Percentiles rank a stretch among this genome's conserved stretches.
These are phyloP conservation scores for Lachancea quebecensis DNA, from an alignment of 805 yeast genomes.

Conservation along the genomic window DNA sequence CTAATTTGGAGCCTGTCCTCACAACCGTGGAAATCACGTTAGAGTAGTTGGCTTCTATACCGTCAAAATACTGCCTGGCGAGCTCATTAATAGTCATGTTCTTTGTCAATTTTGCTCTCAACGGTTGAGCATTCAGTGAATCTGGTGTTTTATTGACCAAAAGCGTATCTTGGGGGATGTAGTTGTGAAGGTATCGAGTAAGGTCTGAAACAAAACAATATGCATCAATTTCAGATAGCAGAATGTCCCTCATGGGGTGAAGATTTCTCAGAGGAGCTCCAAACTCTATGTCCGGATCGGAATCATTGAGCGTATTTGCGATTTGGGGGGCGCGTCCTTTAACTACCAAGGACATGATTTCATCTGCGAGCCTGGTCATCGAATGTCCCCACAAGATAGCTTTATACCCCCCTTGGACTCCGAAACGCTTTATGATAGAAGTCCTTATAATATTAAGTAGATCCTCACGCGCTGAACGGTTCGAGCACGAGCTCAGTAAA, in stretches of 20 bases:
- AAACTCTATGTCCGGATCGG: conserved; percentile 25
- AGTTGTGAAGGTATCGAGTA: conserved; percentile 26
- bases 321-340: conserved; percentile 79
- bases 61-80: conserved; percentile 61
- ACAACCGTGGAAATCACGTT: conserved; percentile 90
- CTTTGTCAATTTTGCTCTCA: conserved; percentile 33
- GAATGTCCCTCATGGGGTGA: conserved; percentile 70
- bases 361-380: conserved; percentile 78
- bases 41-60: conserved; percentile 72
- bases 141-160: conserved; percentile 23
- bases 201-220: conserved; percentile 38
- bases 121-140: conserved; percentile 28
- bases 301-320: conserved; percentile 45
- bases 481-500: conserved; percentile 28
- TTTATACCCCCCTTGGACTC: conserved; percentile 39
- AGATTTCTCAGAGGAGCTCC: conserved; percentile 39
- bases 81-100: conserved; percentile 79
- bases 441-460: conserved; percentile 41
- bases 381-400: conserved; percentile 66
- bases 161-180: conserved; percentile 14
- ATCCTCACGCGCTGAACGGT: conserved; percentile 63
- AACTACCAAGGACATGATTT: conserved; percentile 69
- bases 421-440: conserved; percentile 42
- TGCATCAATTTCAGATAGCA: conserved; percentile 58
- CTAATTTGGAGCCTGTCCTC: conserved; percentile 75